Evolutionary conservation across 1,139 yeast genomes (phyloP).

Genomic region (Blastobotrys ciferrii): DNA sequence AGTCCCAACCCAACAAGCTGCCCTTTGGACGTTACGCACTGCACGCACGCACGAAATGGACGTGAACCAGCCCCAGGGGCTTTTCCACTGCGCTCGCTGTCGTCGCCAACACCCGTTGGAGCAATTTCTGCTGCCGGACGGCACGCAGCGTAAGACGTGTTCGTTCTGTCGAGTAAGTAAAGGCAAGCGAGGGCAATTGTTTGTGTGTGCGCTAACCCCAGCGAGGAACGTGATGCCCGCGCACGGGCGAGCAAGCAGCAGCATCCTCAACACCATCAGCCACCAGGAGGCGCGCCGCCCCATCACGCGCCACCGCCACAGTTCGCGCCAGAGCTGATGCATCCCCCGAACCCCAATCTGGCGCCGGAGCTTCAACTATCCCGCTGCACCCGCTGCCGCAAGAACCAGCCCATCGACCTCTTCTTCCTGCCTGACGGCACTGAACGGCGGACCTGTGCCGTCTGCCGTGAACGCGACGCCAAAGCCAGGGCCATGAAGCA

Average conservation of each 20-base stretch:
- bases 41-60: conserved; percentile 9
- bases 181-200: background rate
- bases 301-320: background rate
- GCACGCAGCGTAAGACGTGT: conserved; percentile 8
- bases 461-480: conserved; percentile 3
- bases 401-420: conserved; percentile 4
- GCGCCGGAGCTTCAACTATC: background rate
- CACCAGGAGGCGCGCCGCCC: background rate
- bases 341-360: conserved; percentile 2
- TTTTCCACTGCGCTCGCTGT: conserved; percentile 5
- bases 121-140: conserved; percentile 4
- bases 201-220: background rate
- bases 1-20: background rate
- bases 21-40: background rate
- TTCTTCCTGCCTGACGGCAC: conserved; percentile 8
- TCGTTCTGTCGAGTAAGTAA: conserved; percentile 3
- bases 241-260: conserved; percentile 8
- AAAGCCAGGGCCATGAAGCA: conserved; percentile 7
- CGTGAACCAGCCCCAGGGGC: conserved; percentile 6
- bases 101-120: conserved; percentile 8
- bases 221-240: conserved; percentile 7
- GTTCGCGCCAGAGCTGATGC: background rate
- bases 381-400: conserved; percentile 7
- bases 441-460: conserved; percentile 5
- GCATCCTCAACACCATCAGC: background rate